Base-by-base conservation (phyloP, 495 filamentous ascomycete species). In the Physcia stellaris region DNA sequence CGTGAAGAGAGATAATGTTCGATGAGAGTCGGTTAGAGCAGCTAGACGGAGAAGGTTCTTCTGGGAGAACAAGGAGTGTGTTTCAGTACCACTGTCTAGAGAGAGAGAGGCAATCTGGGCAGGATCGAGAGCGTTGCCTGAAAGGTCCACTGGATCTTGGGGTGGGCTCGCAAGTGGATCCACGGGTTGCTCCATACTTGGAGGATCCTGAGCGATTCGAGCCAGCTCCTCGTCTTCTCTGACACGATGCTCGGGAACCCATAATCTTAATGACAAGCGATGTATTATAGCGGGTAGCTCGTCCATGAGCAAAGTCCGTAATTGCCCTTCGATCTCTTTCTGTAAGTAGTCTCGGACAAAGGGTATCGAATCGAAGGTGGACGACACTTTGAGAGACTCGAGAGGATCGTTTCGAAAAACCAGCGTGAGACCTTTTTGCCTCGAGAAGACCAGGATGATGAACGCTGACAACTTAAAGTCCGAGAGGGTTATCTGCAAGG, bases 371-470 rank as follows among this genome's bases (percentile, higher is more conserved):
- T 98, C 90, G 56, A 96, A 98, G 19, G 90, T 98, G 41, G 86
- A 94, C 2, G 90, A 95, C 44, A 98, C 90, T 64, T 95, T 96
- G 45, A 98, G 76, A 11, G 86, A 94, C 51, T 98, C 90, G 37
- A 98, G 75, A 2, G 90, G 90, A 58, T 98, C 90, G 68, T 98
- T 96, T 46, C 90, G 80, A 49, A 98, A 98, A 4, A 98, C 90
- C 24, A 98, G 66, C 0, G 90, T 98, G 32, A 98, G 69, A 6
- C 90, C 90, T 55, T 98, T 98, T 56, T 94, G 87, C 51, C 81
- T 85, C 6, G 86, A 94, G 60, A 96, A 98, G 31, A 98, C 90
- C 21, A 98, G 58, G 40, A 98, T 94, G 44, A 96, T 90, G 55
- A 98, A 95, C 13, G 86, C 90, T 9, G 87, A 94, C n/a, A 98